Percentiles rank a stretch among this genome's conserved stretches.
These are phyloP conservation scores for Candida coquimbonensis DNA, from an alignment of 805 yeast genomes.

Conservation along the genomic window DNA sequence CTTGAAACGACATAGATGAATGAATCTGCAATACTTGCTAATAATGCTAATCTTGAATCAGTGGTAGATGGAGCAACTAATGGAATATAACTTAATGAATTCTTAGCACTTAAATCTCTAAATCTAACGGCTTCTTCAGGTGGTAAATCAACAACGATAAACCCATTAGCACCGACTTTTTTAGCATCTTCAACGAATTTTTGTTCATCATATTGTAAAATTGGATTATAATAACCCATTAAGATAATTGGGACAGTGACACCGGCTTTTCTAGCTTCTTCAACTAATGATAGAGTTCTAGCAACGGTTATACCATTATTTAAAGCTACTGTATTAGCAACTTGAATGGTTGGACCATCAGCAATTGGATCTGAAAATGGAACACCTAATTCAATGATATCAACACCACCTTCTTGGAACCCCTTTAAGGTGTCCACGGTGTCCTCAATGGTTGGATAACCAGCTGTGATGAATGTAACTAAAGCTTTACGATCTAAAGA, in stretches of 20 bases:
- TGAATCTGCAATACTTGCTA: conserved; percentile 86
- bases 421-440: conserved; percentile 83
- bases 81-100: conserved; percentile 82
- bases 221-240: conserved; percentile 98
- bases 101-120: conserved; percentile 59
- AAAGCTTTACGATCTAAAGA: conserved; percentile 66
- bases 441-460: conserved; percentile 81
- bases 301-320: conserved; percentile 73
- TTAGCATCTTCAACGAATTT: conserved; percentile 72
- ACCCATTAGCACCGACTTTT: conserved; percentile 90
- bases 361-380: conserved; percentile 99
- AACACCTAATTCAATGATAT: conserved; percentile 87
- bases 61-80: conserved; percentile 96
- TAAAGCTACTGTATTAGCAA: conserved; percentile 76
- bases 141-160: conserved; percentile 90
- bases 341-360: conserved; percentile 96
- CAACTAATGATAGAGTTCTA: conserved; percentile 63
- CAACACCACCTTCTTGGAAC: conserved; percentile 93
- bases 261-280: conserved; percentile 72
- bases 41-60: conserved; percentile 71
- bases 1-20: conserved; percentile 94
- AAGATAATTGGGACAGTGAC: conserved; percentile 82
- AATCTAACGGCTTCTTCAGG: conserved; percentile 95
- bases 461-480: conserved; percentile 91
- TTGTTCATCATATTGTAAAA: conserved; percentile 83